Evolutionary conservation across 495 filamentous ascomycete genomes (phyloP), one percentile per base, ranked within the genome.

Genomic region (Lindgomyces ingoldianus): DNA sequence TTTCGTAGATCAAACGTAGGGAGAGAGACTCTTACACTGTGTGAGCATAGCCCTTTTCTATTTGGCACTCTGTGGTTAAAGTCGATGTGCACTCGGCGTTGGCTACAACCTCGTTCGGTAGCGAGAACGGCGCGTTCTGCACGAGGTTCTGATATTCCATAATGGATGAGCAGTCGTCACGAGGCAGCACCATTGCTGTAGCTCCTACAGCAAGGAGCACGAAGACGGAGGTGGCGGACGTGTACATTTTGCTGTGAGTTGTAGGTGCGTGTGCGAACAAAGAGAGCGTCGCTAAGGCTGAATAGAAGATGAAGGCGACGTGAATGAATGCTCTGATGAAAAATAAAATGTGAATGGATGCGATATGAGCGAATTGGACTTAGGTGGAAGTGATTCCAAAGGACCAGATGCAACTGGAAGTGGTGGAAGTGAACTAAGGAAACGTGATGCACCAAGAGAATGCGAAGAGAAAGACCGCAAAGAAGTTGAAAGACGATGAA

Each of bases 141-240:
- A 27, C 30, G 12, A 61, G 47, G 19, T 61, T 46, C 19, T 22
- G 27, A 25, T 61, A 61, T 45, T 61, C 58, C 25, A 52, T 30
- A 19, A 52, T 18, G 33, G 52, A 27, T 8, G 47, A 21, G 18
- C 58, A 61, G 30, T 52, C 47, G 3, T 61, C 19, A 14, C 48
- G 58, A 27, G 58, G 58, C 8, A 52, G 9, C 6, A 53, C 48
- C n/a, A 52, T 46, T 1, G 58, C 46, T 1, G 58, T 6, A 8
- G 45, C 33, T 33, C 33, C 26, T 19, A 24, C 24, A 1, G 48
- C 58, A 22, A 52, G 24, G 24, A 61, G 47, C 3, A 24, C 58
- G 18, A 29, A 11, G 57, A 27, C 19, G 44, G 47, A 14, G 44
- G 44, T 24, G 3, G 30, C 9, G 57, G 29, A 25, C 18, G 45